phyloP scores from a whole-genome alignment of 2,329 filamentous ascomycete species.

The Hortaea werneckii region DNA sequence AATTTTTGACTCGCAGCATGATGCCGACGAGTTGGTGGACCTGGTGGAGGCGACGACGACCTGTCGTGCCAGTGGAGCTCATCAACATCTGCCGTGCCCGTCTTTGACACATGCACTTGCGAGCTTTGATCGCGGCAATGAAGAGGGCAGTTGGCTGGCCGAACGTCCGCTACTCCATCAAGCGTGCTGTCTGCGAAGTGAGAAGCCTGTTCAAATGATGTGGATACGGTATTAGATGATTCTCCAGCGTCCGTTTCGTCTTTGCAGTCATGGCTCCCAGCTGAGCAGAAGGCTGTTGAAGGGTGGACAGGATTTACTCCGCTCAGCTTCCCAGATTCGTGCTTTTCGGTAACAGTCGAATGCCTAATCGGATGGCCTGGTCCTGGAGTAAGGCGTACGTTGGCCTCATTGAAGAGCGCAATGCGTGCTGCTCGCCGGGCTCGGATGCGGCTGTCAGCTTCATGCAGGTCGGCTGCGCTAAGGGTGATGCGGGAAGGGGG shows the following conservation, averaged over 20 bases:
- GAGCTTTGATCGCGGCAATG: neutral
- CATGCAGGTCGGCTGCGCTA: constrained; percentile 18
- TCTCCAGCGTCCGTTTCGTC: neutral
- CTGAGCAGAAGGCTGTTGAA: constrained; percentile 3
- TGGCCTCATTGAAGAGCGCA: constrained; percentile 1
- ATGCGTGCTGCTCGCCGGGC: constrained; percentile 9
- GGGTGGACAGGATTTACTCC: no score
- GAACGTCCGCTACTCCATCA: neutral
- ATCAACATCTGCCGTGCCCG: neutral
- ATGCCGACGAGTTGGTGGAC: no score
- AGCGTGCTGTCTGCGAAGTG: neutral
- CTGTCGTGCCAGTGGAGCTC: neutral
- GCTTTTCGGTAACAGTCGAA: constrained; percentile 11
- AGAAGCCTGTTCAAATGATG: neutral
- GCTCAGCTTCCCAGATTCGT: constrained; percentile 2
- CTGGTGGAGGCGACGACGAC: no score
- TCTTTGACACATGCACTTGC: neutral
- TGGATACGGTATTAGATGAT: neutral
- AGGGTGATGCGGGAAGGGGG: constrained; percentile 19
- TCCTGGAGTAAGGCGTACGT: constrained; percentile 13
- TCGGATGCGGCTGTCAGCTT: constrained; percentile 13
- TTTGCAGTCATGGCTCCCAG: neutral
- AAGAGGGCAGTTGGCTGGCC: neutral
- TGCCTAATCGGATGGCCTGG: constrained; percentile 8
- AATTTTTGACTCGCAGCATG: constrained; percentile 3